Conservation (phyloP, 2,329 filamentous ascomycete genomes). For the Aspergillus pseudonomiae region DNA sequence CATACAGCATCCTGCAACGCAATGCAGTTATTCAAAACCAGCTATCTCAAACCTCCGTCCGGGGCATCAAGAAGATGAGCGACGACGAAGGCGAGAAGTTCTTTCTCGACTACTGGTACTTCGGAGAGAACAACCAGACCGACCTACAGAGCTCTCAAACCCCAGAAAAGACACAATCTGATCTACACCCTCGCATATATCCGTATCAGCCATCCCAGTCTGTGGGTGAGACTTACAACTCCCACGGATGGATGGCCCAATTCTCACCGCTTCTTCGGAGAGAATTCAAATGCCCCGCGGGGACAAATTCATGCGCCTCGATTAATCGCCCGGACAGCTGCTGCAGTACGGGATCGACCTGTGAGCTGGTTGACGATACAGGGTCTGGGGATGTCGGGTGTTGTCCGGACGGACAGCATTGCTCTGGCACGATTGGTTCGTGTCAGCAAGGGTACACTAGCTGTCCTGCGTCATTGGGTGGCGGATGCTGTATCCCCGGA, state of each 20-base stretch:
- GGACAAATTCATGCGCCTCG: conserved; percentile 56
- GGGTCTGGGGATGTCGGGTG: conserved; percentile 63
- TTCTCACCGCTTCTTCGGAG: conserved; percentile 30
- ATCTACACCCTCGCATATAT: conserved; percentile 18
- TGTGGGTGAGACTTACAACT: neutral
- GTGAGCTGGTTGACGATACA: conserved; percentile 56
- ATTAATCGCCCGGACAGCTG: conserved; percentile 63
- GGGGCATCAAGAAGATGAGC: conserved; percentile 45
- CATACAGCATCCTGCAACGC: conserved; percentile 17
- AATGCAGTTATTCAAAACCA: conserved; percentile 35
- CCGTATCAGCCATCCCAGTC: conserved; percentile 15
- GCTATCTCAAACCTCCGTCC: conserved; percentile 28
- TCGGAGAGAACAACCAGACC: conserved; percentile 26
- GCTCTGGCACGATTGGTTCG: conserved; percentile 53
- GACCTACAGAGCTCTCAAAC: conserved; percentile 6
- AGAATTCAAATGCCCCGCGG: conserved; percentile 61
- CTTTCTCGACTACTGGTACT: conserved; percentile 50
- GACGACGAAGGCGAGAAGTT: conserved; percentile 53
- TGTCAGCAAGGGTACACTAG: conserved; percentile 58
- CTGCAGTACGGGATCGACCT: conserved; percentile 57
- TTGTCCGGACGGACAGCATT: conserved; percentile 58
- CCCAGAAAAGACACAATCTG: conserved; percentile 6
- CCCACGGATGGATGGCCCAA: neutral
- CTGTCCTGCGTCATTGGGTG: conserved; percentile 58
- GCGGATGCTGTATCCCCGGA: conserved; percentile 65